These are phyloP conservation scores for Microglena sp. DNA, from an alignment of 139 green algal species.

Conservation along the genomic window DNA sequence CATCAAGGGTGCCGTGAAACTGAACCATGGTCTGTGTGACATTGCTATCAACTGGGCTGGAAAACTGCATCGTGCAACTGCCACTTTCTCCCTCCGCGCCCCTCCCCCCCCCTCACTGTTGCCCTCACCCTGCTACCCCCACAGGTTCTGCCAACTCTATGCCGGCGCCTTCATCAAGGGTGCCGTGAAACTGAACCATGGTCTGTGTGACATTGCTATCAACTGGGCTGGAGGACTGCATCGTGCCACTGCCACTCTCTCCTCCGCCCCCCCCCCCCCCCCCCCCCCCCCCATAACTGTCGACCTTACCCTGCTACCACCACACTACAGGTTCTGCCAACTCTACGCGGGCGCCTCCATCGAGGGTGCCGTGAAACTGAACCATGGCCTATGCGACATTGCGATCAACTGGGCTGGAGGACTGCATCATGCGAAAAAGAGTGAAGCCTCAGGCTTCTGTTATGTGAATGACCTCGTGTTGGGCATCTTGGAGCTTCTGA, in stretches of 20 bases:
- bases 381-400: slow-evolving; percentile 78
- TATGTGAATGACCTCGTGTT: slow-evolving; percentile 98
- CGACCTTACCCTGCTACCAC: no score
- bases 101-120: no score
- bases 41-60: slow-evolving; percentile 95
- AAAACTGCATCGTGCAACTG: slow-evolving; percentile 93
- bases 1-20: slow-evolving; percentile 72
- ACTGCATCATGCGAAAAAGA: slow-evolving; percentile 96
- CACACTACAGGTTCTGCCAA: slow-evolving; percentile 35
- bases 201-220: slow-evolving; percentile 77
- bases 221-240: slow-evolving; percentile 97
- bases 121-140: no score
- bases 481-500: slow-evolving; percentile 94
- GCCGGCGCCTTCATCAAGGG: slow-evolving; percentile 74
- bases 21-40: slow-evolving; percentile 83
- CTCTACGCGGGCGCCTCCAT: slow-evolving; percentile 83
- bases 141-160: no score
- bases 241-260: no score
- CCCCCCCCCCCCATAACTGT: no score
- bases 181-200: slow-evolving; percentile 84
- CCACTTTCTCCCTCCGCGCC: no score
- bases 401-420: slow-evolving; percentile 97
- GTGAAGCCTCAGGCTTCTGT: slow-evolving; percentile 83
- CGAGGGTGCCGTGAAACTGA: slow-evolving; percentile 66
- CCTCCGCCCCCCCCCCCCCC: no score